phyloP scores from a whole-genome alignment of 371 early-diverging fungal species.

The Rhizomucor pusillus region DNA sequence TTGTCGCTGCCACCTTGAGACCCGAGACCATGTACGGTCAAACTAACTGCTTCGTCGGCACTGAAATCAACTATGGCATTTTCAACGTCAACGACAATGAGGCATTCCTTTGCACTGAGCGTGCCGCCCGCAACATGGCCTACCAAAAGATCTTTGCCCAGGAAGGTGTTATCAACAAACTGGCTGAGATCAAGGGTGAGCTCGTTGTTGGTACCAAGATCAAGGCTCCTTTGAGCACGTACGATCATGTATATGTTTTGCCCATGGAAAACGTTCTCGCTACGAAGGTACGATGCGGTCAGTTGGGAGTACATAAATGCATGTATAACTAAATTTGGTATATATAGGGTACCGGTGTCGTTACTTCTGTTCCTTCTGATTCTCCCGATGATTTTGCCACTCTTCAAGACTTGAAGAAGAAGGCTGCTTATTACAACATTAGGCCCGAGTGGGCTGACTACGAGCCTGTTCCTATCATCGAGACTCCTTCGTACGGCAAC shows the following conservation, averaged over 20 bases:
- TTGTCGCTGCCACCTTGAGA: slow-evolving; percentile 96
- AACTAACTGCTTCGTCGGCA: slow-evolving; percentile 97
- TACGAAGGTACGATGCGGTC: slow-evolving; percentile 63
- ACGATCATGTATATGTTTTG: slow-evolving; percentile 84
- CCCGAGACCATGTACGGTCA: slow-evolving; percentile 99
- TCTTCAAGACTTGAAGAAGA: slow-evolving; percentile 89
- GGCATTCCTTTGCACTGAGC: slow-evolving; percentile 87
- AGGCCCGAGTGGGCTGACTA: slow-evolving; percentile 86
- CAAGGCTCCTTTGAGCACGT: slow-evolving; percentile 83
- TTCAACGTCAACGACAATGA: slow-evolving; percentile 76
- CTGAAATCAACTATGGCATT: slow-evolving; percentile 88
- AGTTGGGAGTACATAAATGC: no score
- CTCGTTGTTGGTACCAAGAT: slow-evolving; percentile 89
- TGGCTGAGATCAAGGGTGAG: slow-evolving; percentile 79
- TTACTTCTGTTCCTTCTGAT: slow-evolving; percentile 97
- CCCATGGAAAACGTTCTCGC: slow-evolving; percentile 96
- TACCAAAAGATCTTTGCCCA: slow-evolving; percentile 81
- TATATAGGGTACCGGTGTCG: slow-evolving; percentile 94
- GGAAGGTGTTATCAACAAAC: slow-evolving; percentile 65
- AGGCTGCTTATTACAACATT: slow-evolving; percentile 90
- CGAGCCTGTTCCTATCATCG: slow-evolving; percentile 84
- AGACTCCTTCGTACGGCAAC: slow-evolving; percentile 85
- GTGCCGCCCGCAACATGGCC: slow-evolving; percentile 96
- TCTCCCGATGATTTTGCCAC: slow-evolving; percentile 97
- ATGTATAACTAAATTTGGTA: neutral